Evolutionary conservation across 805 yeast species (phyloP).

Genomic region (Candida railenensis): DNA sequence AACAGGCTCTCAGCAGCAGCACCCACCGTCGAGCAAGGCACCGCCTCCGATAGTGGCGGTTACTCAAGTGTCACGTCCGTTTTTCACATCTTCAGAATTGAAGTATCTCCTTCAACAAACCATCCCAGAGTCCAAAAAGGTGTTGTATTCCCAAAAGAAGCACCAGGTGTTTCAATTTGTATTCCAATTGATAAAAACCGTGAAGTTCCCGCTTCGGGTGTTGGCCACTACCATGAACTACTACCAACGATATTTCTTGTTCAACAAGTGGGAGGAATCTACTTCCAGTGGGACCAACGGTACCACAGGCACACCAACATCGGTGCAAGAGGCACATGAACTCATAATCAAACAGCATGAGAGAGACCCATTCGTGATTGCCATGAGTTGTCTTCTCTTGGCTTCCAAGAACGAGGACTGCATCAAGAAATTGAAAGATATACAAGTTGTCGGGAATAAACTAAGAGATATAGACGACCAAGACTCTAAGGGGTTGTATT

Average conservation of each 20-base stretch:
- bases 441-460: conserved; percentile 50
- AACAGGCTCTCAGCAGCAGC: neutral
- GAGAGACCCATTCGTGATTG: conserved; percentile 57
- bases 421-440: conserved; percentile 68
- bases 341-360: conserved; percentile 23
- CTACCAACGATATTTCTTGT: conserved; percentile 68
- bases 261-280: conserved; percentile 54
- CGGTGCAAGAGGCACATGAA: conserved; percentile 10
- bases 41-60: conserved; percentile 7
- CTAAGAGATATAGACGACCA: conserved; percentile 35
- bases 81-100: conserved; percentile 53
- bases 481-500: conserved; percentile 17
- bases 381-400: conserved; percentile 63
- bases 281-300: conserved; percentile 21
- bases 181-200: conserved; percentile 47
- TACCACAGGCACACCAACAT: conserved; percentile 16
- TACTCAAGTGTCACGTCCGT: conserved; percentile 58
- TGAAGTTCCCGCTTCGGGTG: conserved; percentile 70
- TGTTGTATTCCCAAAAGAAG: conserved; percentile 49
- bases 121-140: conserved; percentile 47
- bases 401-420: conserved; percentile 84
- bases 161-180: conserved; percentile 54
- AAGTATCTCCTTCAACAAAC: conserved; percentile 49
- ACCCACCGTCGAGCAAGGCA: neutral
- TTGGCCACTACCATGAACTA: conserved; percentile 69